A percentile compares a stretch with the other conserved stretches of the same genome.
Conservation (phyloP, 805 yeast genomes). For the Citeromyces matritensis region DNA sequence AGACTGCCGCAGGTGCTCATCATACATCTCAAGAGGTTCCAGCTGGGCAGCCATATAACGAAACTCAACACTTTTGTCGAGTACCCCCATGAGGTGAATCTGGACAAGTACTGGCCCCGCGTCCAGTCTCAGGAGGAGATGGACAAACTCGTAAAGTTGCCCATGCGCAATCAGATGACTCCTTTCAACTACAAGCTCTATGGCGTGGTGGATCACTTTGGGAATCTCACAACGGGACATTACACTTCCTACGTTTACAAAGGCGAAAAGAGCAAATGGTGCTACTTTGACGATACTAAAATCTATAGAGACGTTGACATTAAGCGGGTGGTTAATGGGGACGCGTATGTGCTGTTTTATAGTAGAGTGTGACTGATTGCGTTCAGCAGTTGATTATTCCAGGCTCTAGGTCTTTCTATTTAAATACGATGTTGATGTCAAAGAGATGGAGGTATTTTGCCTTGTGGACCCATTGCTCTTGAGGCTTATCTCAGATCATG, state of each 20-base stretch:
- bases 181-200: constrained; percentile 68
- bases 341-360: constrained; percentile 78
- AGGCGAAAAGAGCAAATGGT: constrained; percentile 49
- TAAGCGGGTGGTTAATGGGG: constrained; percentile 44
- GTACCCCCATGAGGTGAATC: constrained; percentile 40
- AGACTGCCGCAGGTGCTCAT: constrained; percentile 67
- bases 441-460: too few relatives aligned
- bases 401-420: too few relatives aligned
- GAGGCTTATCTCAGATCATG: too few relatives aligned
- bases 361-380: constrained; percentile 23
- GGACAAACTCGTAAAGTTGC: constrained; percentile 32
- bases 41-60: constrained; percentile 30
- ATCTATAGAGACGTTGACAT: constrained; percentile 36
- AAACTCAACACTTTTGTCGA: constrained; percentile 53
- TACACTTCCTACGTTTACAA: constrained; percentile 73
- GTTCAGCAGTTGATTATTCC: not conserved
- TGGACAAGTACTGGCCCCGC: constrained; percentile 65
- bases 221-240: constrained; percentile 76
- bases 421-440: too few relatives aligned
- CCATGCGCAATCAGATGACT: constrained; percentile 56
- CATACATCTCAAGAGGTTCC: constrained; percentile 77
- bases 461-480: too few relatives aligned
- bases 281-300: constrained; percentile 67
- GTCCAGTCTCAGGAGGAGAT: constrained; percentile 23
- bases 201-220: constrained; percentile 77